Evolutionary conservation across 768 basidiomycete species (phyloP).

Genomic region (Rubroboletus pulcherrimus): DNA sequence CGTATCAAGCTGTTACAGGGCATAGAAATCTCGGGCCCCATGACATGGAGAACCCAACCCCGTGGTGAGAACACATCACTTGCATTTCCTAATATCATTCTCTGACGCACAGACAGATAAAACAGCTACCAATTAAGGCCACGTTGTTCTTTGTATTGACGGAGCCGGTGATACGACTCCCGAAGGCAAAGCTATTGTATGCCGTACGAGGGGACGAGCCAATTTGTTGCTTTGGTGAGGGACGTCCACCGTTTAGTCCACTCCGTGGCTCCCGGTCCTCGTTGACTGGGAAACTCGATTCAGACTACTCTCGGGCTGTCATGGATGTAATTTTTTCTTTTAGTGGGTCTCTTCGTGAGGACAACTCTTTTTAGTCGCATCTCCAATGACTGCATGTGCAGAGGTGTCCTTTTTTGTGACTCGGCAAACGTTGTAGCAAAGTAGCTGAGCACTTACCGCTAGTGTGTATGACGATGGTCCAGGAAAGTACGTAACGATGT

Average conservation of each 20-base stretch:
- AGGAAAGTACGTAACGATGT: too few species aligned
- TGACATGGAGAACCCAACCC: not conserved
- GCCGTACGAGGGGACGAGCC: not conserved
- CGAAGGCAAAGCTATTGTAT: not conserved
- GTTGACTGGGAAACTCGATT: conserved; percentile 23
- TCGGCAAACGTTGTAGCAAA: too few species aligned
- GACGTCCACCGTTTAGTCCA: conserved; percentile 22
- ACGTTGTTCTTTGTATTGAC: not conserved
- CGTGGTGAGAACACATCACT: not conserved
- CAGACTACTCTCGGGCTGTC: conserved; percentile 27
- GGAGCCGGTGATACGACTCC: not conserved
- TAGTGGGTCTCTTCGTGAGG: conserved; percentile 9
- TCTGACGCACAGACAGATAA: not conserved
- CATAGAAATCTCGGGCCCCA: not conserved
- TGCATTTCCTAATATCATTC: not conserved
- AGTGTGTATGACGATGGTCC: too few species aligned
- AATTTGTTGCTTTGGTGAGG: not conserved
- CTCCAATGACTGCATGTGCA: too few species aligned
- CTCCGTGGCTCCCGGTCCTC: conserved; percentile 19
- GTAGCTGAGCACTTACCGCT: too few species aligned
- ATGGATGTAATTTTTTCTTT: not conserved
- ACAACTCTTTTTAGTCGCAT: not conserved
- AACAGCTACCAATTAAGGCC: not conserved
- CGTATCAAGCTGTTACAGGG: not conserved
- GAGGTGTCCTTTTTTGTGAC: too few species aligned